These are phyloP conservation scores for Arachnopeziza araneosa DNA, from an alignment of 2,329 filamentous ascomycete species.

Conservation along the genomic window DNA sequence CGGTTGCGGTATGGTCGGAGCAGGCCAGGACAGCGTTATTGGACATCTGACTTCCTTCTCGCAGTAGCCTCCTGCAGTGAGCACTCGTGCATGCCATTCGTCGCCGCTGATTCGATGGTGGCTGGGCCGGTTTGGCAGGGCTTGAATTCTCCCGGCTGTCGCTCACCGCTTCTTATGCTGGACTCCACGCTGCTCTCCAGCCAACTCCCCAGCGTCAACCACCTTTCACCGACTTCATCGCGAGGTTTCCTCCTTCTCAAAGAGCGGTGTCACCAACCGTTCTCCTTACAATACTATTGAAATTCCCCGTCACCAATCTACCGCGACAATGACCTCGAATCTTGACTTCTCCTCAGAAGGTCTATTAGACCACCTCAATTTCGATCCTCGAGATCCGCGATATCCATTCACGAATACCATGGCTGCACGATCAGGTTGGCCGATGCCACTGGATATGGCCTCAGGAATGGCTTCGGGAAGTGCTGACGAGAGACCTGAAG, in stretches of 20 bases:
- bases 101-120: conserved; percentile 17
- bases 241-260: conserved; percentile 28
- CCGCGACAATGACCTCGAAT: conserved; percentile 44
- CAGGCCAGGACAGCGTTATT: conserved; percentile 4
- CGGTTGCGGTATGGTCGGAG: conserved; percentile 2
- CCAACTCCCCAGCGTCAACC: conserved; percentile 18
- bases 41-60: conserved; percentile 17
- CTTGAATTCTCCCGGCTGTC: conserved; percentile 15
- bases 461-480: conserved; percentile 14
- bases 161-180: conserved; percentile 27
- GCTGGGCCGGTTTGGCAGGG: conserved; percentile 16
- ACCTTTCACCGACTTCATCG: conserved; percentile 29
- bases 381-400: conserved; percentile 49
- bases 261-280: conserved; percentile 31
- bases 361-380: conserved; percentile 52
- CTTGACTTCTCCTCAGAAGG: conserved; percentile 59
- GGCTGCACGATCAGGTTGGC: conserved; percentile 32
- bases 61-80: conserved; percentile 20
- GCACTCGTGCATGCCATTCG: conserved; percentile 2
- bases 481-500: conserved; percentile 28
- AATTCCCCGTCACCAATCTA: conserved; percentile 26
- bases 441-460: conserved; percentile 31
- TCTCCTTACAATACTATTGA: conserved; percentile 42
- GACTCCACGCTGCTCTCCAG: conserved; percentile 15
- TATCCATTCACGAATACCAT: conserved; percentile 45